Percentiles rank a stretch among this genome's conserved stretches.
Evolutionary conservation across 345 rosid genomes (phyloP).

Genomic region (Aquilaria sinensis): DNA sequence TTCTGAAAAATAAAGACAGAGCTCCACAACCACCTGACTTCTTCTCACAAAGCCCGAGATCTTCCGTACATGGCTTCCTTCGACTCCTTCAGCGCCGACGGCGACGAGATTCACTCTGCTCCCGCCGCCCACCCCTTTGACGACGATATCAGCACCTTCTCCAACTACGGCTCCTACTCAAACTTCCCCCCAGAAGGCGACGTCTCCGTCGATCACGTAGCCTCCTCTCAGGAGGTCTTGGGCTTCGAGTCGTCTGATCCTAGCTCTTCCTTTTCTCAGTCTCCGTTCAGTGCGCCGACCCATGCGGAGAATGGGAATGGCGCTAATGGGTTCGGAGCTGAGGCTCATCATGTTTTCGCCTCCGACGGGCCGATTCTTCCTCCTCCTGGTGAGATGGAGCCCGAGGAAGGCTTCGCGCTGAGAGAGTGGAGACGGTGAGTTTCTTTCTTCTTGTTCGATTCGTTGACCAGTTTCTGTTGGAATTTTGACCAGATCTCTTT

Average conservation of each 20-base stretch:
- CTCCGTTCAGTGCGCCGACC: conserved; percentile 40
- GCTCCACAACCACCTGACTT: no score
- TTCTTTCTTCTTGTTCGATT: background rate
- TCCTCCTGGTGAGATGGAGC: conserved; percentile 55
- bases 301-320: conserved; percentile 52
- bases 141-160: conserved; percentile 39
- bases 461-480: conserved; percentile 4
- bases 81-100: conserved; percentile 40
- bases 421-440: conserved; percentile 87
- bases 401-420: conserved; percentile 60
- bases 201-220: conserved; percentile 35
- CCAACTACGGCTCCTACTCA: conserved; percentile 31
- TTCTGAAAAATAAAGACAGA: no score
- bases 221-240: conserved; percentile 40
- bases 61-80: conserved; percentile 32
- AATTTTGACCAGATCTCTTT: conserved; percentile 24
- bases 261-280: conserved; percentile 33
- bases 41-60: background rate
- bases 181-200: conserved; percentile 31
- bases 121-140: conserved; percentile 29
- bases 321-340: conserved; percentile 27
- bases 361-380: conserved; percentile 71
- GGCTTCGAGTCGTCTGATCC: conserved; percentile 45
- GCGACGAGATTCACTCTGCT: conserved; percentile 26
- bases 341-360: conserved; percentile 30